Evolutionary conservation across 345 rosid genomes (phyloP).

Genomic region (Populus ilicifolia): DNA sequence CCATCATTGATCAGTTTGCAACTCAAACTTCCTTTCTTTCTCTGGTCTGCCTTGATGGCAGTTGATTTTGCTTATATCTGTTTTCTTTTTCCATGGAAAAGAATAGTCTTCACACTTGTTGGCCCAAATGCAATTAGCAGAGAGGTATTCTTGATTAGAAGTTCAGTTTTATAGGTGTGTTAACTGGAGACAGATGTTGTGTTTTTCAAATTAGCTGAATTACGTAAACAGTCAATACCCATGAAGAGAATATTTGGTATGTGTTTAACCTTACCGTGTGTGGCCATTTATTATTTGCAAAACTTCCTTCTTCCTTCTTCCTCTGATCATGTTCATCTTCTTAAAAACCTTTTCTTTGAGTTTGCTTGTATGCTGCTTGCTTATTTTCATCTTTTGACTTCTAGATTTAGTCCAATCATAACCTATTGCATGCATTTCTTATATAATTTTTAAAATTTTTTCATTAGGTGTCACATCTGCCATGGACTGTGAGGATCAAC

Average conservation of each 20-base stretch:
- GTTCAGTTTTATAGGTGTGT: neutral
- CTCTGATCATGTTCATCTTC: neutral
- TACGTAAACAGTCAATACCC: neutral
- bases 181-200: neutral
- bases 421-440: neutral
- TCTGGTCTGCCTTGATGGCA: neutral
- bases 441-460: neutral
- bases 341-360: neutral
- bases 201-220: neutral
- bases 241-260: neutral
- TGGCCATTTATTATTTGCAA: neutral
- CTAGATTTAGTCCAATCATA: neutral
- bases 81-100: neutral
- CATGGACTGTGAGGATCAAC: conserved; percentile 51
- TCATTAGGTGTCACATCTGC: conserved; percentile 44
- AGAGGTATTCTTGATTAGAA: neutral
- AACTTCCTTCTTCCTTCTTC: neutral
- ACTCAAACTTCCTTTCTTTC: neutral
- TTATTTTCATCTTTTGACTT: neutral
- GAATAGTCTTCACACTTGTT: neutral
- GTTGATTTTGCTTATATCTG: neutral
- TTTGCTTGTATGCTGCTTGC: neutral
- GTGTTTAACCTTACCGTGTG: neutral
- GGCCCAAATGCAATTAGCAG: neutral
- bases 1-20: neutral